A percentile compares a stretch with the other conserved stretches of the same genome.
phyloP scores from a whole-genome alignment of 208 protist genomes.

The Leishmania tropica region DNA sequence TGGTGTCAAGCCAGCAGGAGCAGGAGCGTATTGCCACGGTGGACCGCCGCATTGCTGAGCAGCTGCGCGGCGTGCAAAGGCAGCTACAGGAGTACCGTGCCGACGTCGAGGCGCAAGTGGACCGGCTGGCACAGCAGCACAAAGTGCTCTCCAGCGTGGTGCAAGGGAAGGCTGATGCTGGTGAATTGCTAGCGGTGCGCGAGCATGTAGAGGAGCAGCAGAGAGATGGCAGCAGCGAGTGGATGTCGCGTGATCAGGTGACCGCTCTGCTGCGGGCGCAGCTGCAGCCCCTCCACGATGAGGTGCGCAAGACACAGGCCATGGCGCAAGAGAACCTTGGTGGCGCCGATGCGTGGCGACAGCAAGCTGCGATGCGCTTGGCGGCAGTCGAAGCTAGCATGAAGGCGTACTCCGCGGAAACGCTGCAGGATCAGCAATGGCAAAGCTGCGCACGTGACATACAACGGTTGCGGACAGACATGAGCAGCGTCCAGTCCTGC shows the following conservation, averaged over 20 bases:
- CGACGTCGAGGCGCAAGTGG: conserved; percentile 14
- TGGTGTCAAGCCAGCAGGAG: neutral
- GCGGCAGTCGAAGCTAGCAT: conserved; percentile 23
- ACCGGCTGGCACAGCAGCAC: conserved; percentile 32
- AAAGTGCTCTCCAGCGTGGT: conserved; percentile 25
- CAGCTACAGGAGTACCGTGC: conserved; percentile 19
- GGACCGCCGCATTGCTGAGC: conserved; percentile 19
- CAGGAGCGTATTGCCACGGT: conserved; percentile 17
- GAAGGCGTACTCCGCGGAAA: conserved; percentile 8
- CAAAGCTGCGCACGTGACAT: conserved; percentile 13
- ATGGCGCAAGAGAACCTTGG: conserved; percentile 23
- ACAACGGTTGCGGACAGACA: conserved; percentile 19
- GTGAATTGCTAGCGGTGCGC: conserved; percentile 12
- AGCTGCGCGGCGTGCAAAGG: conserved; percentile 14
- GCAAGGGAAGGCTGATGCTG: conserved; percentile 22
- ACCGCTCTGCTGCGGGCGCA: conserved; percentile 11
- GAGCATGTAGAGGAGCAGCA: conserved; percentile 28
- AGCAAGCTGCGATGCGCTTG: conserved; percentile 22
- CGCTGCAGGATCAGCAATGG: conserved; percentile 21
- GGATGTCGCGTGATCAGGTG: conserved; percentile 18
- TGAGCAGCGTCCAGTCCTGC: neutral
- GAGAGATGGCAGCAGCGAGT: conserved; percentile 4
- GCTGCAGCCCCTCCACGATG: conserved; percentile 27
- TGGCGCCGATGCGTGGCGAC: conserved; percentile 18
- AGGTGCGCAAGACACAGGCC: conserved; percentile 21